These are phyloP conservation scores for Fusarium annulatum DNA, from an alignment of 2,329 filamentous ascomycete genomes.

Conservation along the genomic window DNA sequence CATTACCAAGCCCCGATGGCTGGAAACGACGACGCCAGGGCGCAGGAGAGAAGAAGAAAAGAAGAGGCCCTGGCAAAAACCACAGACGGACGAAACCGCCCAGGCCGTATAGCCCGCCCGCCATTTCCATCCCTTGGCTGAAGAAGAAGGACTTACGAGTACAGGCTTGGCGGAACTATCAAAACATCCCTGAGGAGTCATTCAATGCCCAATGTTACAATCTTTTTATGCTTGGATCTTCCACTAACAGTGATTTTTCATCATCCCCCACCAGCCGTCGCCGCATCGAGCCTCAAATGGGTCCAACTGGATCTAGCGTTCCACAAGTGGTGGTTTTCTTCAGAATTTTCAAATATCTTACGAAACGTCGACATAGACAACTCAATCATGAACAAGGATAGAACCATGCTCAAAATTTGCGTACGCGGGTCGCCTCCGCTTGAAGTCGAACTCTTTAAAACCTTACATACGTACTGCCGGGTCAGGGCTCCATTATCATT, in stretches of 20 bases:
- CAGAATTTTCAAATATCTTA: constrained; percentile 13
- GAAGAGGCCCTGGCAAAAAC: constrained; percentile 17
- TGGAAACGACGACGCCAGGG: constrained; percentile 29
- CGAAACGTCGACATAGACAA: constrained; percentile 10
- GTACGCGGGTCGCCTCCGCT: constrained; percentile 25
- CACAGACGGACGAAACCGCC: constrained; percentile 16
- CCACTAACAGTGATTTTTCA: constrained; percentile 18
- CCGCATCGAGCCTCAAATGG: constrained; percentile 24
- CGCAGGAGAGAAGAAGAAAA: constrained; percentile 19
- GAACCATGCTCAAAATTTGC: constrained; percentile 31
- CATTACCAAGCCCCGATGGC: constrained; percentile 17
- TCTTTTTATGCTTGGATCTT: constrained; percentile 7
- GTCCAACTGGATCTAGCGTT: constrained; percentile 21
- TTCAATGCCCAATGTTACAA: not conserved
- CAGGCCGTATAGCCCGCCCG: not conserved
- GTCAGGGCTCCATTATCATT: not conserved
- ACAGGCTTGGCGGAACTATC: constrained; percentile 13
- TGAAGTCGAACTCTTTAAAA: constrained; percentile 13
- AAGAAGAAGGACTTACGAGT: not conserved
- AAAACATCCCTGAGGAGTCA: constrained; percentile 8
- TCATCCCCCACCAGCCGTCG: constrained; percentile 21
- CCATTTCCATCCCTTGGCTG: constrained; percentile 3
- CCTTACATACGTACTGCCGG: constrained; percentile 6
- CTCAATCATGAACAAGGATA: constrained; percentile 33
- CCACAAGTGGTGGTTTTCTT: constrained; percentile 13